Conservation (phyloP, 2,329 filamentous ascomycete species). For the Neonectria punicea region DNA sequence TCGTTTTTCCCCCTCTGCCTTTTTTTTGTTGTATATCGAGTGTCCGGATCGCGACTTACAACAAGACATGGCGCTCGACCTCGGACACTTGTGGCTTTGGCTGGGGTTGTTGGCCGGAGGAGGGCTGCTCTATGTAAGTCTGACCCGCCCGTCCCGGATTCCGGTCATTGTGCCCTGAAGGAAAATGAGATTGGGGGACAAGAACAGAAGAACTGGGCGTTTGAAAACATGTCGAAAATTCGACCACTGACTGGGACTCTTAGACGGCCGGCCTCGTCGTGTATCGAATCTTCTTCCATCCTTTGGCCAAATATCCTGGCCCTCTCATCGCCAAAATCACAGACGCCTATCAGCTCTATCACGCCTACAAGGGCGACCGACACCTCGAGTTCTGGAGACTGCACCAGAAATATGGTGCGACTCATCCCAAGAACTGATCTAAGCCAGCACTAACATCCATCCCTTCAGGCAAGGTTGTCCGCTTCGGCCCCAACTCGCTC, state of each 20-base stretch:
- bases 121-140: slow-evolving; percentile 55
- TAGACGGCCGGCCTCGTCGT: slow-evolving; percentile 56
- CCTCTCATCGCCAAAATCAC: slow-evolving; percentile 72
- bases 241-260: not conserved
- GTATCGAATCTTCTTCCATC: slow-evolving; percentile 72
- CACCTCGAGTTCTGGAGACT: slow-evolving; percentile 78
- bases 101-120: slow-evolving; percentile 50
- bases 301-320: slow-evolving; percentile 72
- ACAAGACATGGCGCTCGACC: slow-evolving; percentile 42
- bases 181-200: slow-evolving; percentile 5
- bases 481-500: slow-evolving; percentile 80
- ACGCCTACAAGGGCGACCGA: slow-evolving; percentile 78
- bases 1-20: not conserved
- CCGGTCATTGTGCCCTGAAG: not conserved
- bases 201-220: not conserved
- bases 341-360: slow-evolving; percentile 74
- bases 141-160: not conserved
- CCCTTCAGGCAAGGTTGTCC: slow-evolving; percentile 70
- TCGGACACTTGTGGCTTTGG: slow-evolving; percentile 54
- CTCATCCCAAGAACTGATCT: too few species aligned
- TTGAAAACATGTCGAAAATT: not conserved
- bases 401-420: slow-evolving; percentile 76
- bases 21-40: not conserved
- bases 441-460: slow-evolving; percentile 1
- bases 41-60: slow-evolving; percentile 11